Percentiles rank a stretch among this genome's conserved stretches.
Conservation (phyloP, 1,284 basidiomycete genomes). For the Porogramme epimiltina region DNA sequence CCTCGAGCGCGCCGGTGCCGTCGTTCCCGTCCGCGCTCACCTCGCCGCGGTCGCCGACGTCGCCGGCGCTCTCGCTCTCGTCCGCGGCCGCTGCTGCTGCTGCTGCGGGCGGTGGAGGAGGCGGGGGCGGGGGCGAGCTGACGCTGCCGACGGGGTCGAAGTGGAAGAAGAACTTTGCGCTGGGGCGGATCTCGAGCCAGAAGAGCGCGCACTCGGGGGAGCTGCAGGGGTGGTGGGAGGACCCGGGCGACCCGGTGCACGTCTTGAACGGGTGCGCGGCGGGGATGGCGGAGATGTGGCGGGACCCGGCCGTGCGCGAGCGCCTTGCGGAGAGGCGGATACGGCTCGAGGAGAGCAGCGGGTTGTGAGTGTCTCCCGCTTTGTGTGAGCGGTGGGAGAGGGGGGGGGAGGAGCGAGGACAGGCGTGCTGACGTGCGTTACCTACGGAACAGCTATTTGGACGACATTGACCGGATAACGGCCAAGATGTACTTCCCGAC, state of each 20-base stretch:
- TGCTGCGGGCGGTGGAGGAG: no score
- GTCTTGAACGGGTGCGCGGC: slow-evolving; percentile 60
- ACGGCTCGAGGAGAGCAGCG: slow-evolving; percentile 77
- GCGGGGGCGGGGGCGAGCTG: slow-evolving; percentile 40
- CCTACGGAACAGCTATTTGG: slow-evolving; percentile 59
- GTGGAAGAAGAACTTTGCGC: slow-evolving; percentile 72
- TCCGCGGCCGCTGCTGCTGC: neutral
- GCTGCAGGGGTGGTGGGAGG: slow-evolving; percentile 81
- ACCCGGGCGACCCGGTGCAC: slow-evolving; percentile 78
- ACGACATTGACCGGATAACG: slow-evolving; percentile 78
- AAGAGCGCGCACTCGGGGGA: slow-evolving; percentile 68
- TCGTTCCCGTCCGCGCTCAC: slow-evolving; percentile 9
- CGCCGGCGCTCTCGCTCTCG: slow-evolving; percentile 18
- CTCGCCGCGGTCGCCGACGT: slow-evolving; percentile 30
- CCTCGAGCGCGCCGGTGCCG: slow-evolving; percentile 1
- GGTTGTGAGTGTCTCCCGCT: slow-evolving; percentile 60
- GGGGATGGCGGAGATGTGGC: slow-evolving; percentile 72
- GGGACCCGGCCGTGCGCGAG: slow-evolving; percentile 60
- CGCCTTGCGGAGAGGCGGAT: slow-evolving; percentile 63
- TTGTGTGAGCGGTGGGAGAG: neutral
- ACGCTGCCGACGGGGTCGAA: slow-evolving; percentile 63
- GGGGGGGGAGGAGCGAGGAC: neutral
- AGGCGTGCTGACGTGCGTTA: slow-evolving; percentile 13
- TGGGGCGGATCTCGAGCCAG: slow-evolving; percentile 63
- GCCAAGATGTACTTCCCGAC: slow-evolving; percentile 79